Conservation (phyloP, 129 eudicot genomes). For the Ambrosia trifida region DNA sequence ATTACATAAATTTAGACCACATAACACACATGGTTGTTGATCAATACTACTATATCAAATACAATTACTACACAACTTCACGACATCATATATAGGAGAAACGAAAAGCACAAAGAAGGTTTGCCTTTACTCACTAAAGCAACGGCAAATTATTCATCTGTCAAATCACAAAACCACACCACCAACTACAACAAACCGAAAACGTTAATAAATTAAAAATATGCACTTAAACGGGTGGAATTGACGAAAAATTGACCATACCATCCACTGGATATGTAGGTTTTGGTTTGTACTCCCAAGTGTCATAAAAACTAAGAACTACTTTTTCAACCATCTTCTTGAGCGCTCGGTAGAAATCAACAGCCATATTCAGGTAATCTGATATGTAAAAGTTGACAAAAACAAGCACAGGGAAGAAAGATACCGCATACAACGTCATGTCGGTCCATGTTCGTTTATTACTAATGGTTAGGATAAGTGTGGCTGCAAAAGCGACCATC, state of each 20-base stretch:
- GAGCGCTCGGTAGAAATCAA: background rate
- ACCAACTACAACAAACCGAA: background rate
- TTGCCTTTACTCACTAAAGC: background rate
- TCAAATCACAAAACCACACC: background rate
- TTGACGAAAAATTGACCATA: background rate
- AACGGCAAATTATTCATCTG: background rate
- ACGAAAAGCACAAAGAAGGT: background rate
- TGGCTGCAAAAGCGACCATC: slow-evolving; percentile 53
- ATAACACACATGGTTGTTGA: background rate
- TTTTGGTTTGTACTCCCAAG: slow-evolving; percentile 28
- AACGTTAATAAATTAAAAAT: background rate
- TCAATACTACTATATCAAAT: background rate
- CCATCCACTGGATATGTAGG: slow-evolving; percentile 2
- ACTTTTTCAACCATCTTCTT: background rate
- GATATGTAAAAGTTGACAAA: slow-evolving; percentile 23
- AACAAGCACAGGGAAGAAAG: slow-evolving; percentile 42
- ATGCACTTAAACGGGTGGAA: slow-evolving; percentile 11
- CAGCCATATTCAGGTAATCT: background rate
- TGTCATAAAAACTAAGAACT: background rate
- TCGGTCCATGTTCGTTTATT: slow-evolving; percentile 22
- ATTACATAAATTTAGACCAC: background rate
- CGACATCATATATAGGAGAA: background rate
- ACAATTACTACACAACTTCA: background rate
- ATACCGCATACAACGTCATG: slow-evolving; percentile 30
- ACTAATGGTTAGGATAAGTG: slow-evolving; percentile 34